These are phyloP conservation scores for Scutellaria barbata DNA, from an alignment of 257 asterid genomes.

Conservation along the genomic window DNA sequence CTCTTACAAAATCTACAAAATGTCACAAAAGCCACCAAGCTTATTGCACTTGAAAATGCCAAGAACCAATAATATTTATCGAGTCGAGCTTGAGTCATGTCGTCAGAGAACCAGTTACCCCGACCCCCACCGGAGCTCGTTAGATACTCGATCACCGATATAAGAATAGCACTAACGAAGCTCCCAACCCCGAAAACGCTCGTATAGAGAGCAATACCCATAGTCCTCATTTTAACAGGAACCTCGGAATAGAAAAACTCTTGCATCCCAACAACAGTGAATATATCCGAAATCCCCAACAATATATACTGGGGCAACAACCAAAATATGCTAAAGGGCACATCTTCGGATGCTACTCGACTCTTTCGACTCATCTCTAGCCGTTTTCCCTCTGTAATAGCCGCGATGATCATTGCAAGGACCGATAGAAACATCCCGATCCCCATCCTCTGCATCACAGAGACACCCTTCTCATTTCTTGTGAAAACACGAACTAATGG, in stretches of 20 bases:
- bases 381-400: slow-evolving; percentile 61
- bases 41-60: slow-evolving; percentile 51
- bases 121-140: slow-evolving; percentile 45
- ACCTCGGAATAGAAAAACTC: slow-evolving; percentile 87
- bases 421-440: slow-evolving; percentile 85
- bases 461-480: slow-evolving; percentile 65
- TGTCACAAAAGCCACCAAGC: slow-evolving; percentile 54
- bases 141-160: slow-evolving; percentile 58
- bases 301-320: slow-evolving; percentile 84
- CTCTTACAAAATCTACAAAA: slow-evolving; percentile 52
- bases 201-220: slow-evolving; percentile 88
- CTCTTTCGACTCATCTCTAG: slow-evolving; percentile 41
- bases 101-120: slow-evolving; percentile 78
- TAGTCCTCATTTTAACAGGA: slow-evolving; percentile 76
- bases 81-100: slow-evolving; percentile 65
- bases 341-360: slow-evolving; percentile 28
- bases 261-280: slow-evolving; percentile 98
- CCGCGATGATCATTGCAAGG: slow-evolving; percentile 84
- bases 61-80: slow-evolving; percentile 86
- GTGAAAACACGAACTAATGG: slow-evolving; percentile 67
- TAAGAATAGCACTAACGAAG: slow-evolving; percentile 71
- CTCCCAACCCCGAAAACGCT: slow-evolving; percentile 95
- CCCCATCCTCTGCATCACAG: slow-evolving; percentile 85
- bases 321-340: slow-evolving; percentile 78
- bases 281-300: slow-evolving; percentile 86